A percentile compares a stretch with the other conserved stretches of the same genome.
These are phyloP conservation scores for Holtermanniella nyarrowii DNA, from an alignment of 768 basidiomycete genomes.

Conservation along the genomic window DNA sequence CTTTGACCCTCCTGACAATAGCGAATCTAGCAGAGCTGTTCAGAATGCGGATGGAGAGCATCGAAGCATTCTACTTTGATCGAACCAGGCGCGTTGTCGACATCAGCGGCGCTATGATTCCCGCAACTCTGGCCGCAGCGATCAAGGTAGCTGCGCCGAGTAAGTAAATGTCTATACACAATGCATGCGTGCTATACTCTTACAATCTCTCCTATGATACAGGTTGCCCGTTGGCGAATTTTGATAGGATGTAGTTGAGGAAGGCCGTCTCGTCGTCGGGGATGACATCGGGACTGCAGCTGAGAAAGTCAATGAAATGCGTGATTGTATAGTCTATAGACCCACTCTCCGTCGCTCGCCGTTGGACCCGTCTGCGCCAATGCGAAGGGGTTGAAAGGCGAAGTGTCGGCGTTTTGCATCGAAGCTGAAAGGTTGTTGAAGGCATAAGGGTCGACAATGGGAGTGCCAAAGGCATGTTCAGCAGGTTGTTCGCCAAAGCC, in stretches of 20 bases:
- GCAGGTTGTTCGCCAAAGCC: background rate
- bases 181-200: too few relatives aligned
- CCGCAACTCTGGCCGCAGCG: too few relatives aligned
- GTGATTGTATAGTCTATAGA: background rate
- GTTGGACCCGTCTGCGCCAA: conserved; percentile 28
- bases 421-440: conserved; percentile 2
- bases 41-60: too few relatives aligned
- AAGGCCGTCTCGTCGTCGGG: conserved; percentile 37
- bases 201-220: conserved; percentile 13
- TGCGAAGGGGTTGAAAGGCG: conserved; percentile 38
- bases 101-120: too few relatives aligned
- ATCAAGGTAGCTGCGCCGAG: too few relatives aligned
- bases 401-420: background rate
- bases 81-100: too few relatives aligned
- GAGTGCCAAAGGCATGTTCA: background rate
- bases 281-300: conserved; percentile 14
- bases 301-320: conserved; percentile 3
- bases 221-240: conserved; percentile 35
- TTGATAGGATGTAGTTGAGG: conserved; percentile 38
- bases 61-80: too few relatives aligned
- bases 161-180: too few relatives aligned
- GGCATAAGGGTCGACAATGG: background rate
- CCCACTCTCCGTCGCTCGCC: conserved; percentile 19
- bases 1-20: too few relatives aligned
- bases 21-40: too few relatives aligned